Evolutionary conservation across 257 asterid species (phyloP).

Genomic region (Rehmannia glutinosa): DNA sequence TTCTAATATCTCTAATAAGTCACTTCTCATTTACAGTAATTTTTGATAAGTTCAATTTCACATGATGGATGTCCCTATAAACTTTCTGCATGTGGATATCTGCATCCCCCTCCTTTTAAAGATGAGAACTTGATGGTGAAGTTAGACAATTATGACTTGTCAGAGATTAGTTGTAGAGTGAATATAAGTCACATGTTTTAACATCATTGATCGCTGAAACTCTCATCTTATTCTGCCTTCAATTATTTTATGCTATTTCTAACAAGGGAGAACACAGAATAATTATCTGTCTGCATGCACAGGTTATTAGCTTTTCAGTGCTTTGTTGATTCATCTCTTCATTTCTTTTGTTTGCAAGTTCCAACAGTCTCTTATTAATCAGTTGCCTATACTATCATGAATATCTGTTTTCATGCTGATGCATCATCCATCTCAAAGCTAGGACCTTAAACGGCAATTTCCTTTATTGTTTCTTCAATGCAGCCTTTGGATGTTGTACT

Average conservation of each 20-base stretch:
- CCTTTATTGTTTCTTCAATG: slow-evolving; percentile 25
- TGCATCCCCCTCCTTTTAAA: background rate
- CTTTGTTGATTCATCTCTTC: background rate
- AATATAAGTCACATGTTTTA: background rate
- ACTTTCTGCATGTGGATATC: background rate
- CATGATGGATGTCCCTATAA: background rate
- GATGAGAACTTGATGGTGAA: background rate
- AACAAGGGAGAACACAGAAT: background rate
- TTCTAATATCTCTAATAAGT: background rate
- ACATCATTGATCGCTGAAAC: background rate
- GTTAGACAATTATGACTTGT: background rate
- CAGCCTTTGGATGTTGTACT: slow-evolving; percentile 97
- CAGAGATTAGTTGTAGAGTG: background rate
- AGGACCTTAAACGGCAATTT: slow-evolving; percentile 6
- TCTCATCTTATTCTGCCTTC: background rate
- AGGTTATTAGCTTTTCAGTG: background rate
- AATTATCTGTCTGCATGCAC: background rate
- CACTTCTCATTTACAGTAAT: background rate
- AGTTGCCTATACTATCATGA: background rate
- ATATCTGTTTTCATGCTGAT: slow-evolving; percentile 3
- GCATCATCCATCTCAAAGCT: slow-evolving; percentile 6
- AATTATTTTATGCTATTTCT: background rate
- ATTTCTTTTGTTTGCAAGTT: background rate
- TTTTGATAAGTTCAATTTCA: background rate
- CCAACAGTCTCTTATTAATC: background rate